phyloP scores from a whole-genome alignment of 306 rosid genomes.

The Corylus americana region DNA sequence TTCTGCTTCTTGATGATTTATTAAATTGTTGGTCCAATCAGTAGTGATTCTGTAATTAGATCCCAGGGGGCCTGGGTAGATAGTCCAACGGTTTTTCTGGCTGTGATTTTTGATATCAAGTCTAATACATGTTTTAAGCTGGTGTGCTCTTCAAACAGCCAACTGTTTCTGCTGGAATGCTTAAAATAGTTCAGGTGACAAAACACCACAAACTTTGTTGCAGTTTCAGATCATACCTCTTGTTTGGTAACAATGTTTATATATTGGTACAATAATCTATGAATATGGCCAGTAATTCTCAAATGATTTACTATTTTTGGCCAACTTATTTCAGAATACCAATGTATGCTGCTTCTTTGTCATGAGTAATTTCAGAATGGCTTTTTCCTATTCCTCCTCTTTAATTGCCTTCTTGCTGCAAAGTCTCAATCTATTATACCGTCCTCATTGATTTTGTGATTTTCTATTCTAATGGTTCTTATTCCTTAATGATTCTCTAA shows the following conservation, averaged over 20 bases:
- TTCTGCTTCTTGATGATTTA: too few species aligned
- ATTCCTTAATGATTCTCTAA: conserved; percentile 3
- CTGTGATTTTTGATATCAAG: background rate
- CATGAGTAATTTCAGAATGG: background rate
- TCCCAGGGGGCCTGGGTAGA: too few species aligned
- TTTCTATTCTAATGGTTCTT: background rate
- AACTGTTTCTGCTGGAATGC: too few species aligned
- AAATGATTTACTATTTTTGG: background rate
- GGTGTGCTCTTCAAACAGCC: background rate
- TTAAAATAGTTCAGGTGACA: too few species aligned
- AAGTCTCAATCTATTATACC: background rate
- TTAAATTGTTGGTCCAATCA: too few species aligned
- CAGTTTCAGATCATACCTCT: background rate
- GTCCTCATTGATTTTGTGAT: background rate
- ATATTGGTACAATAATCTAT: background rate
- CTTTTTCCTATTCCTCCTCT: background rate
- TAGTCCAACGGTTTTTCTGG: too few species aligned
- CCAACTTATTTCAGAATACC: background rate
- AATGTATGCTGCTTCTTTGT: background rate
- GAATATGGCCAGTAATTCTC: background rate
- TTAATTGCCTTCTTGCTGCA: background rate
- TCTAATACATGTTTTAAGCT: background rate
- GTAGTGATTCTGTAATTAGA: too few species aligned
- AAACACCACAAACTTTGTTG: too few species aligned
- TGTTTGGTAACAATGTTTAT: background rate